A percentile compares a stretch with the other conserved stretches of the same genome.
Conservation (phyloP, 2,329 filamentous ascomycete genomes). For the Aureobasidium sp. region DNA sequence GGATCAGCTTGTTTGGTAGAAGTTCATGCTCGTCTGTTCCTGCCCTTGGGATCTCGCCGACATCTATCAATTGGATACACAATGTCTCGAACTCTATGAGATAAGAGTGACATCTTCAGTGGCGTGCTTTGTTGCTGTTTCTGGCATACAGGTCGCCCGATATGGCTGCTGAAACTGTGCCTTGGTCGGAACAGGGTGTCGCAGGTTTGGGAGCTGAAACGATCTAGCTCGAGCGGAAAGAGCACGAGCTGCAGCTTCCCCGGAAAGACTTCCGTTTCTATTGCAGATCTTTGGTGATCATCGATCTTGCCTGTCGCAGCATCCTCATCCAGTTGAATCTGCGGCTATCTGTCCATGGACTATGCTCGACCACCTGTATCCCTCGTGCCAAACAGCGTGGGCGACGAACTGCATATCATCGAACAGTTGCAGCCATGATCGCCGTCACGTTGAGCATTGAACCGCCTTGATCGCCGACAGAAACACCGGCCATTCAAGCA, state of each 20-base stretch:
- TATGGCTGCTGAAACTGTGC: neutral
- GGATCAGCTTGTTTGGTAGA: neutral
- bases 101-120: neutral
- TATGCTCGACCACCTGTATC: too few relatives aligned
- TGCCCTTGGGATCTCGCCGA: neutral
- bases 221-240: neutral
- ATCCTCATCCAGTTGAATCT: neutral
- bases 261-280: neutral
- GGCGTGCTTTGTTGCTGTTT: constrained; percentile 2
- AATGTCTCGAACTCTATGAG: neutral
- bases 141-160: neutral
- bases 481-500: neutral
- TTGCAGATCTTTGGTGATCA: constrained; percentile 2
- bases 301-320: neutral
- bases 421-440: neutral
- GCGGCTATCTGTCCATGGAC: neutral
- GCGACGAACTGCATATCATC: neutral
- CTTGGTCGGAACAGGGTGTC: neutral
- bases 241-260: neutral
- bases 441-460: neutral
- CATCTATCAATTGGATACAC: neutral
- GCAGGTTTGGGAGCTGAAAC: constrained; percentile 6
- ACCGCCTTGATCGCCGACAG: neutral
- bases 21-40: neutral
- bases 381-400: neutral